Percentiles rank a stretch among this genome's conserved stretches.
Conservation (phyloP, 1,284 basidiomycete genomes). For the Sanghuangporus sanghuang region DNA sequence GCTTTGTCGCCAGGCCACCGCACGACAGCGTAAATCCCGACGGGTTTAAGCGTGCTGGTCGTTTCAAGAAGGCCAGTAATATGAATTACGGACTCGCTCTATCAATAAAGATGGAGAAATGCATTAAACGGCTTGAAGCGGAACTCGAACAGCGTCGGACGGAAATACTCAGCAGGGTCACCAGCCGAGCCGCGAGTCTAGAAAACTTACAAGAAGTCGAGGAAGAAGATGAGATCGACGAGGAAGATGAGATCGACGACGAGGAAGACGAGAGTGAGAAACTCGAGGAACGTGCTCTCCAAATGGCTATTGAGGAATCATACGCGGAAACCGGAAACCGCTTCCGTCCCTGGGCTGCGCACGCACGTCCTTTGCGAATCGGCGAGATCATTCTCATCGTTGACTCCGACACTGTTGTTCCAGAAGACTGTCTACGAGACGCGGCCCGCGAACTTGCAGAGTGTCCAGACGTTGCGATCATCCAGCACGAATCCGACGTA, state of each 20-base stretch:
- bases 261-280: conserved; percentile 22
- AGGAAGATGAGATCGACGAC: conserved; percentile 17
- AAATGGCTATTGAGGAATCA: conserved; percentile 62
- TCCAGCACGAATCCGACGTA: conserved; percentile 81
- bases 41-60: conserved; percentile 75
- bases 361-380: conserved; percentile 50
- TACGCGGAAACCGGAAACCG: conserved; percentile 48
- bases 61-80: conserved; percentile 88
- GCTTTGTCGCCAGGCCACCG: conserved; percentile 76
- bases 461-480: conserved; percentile 75
- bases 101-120: conserved; percentile 69
- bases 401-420: conserved; percentile 81
- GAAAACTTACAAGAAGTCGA: conserved; percentile 28
- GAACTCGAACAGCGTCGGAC: conserved; percentile 23
- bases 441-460: conserved; percentile 76
- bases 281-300: conserved; percentile 59
- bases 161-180: conserved; percentile 29
- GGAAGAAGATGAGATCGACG: conserved; percentile 24
- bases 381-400: conserved; percentile 67
- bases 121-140: conserved; percentile 45
- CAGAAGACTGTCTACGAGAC: conserved; percentile 81
- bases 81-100: conserved; percentile 82
- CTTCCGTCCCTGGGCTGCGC: conserved; percentile 62
- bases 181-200: conserved; percentile 33
- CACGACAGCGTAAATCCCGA: conserved; percentile 47